Evolutionary conservation across 345 rosid species (phyloP).

Genomic region (Salix koriyanagi): DNA sequence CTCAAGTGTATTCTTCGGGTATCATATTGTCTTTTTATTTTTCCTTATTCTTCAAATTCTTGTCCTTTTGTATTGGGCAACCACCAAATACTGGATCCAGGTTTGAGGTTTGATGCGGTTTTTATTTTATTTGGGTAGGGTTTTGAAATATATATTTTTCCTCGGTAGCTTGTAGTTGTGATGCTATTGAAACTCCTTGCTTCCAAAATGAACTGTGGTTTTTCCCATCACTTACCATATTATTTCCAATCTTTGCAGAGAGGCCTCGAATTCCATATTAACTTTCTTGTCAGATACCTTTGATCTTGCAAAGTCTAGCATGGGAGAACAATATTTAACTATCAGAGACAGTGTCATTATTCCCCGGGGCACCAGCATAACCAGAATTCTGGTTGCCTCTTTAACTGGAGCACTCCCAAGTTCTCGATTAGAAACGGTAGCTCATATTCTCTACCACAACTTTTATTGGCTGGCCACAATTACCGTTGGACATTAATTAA

Average conservation of each 20-base stretch:
- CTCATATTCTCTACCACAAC: not conserved
- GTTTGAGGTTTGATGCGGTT: not conserved
- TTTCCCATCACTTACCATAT: not conserved
- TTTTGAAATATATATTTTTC: not conserved
- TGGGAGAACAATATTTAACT: conserved; percentile 56
- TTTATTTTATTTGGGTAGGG: not conserved
- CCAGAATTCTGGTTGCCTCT: conserved; percentile 81
- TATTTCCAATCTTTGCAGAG: conserved; percentile 45
- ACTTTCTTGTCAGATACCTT: conserved; percentile 83
- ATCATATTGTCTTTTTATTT: not conserved
- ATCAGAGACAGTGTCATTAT: conserved; percentile 64
- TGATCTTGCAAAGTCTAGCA: conserved; percentile 67
- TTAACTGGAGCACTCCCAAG: conserved; percentile 94
- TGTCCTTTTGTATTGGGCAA: not conserved
- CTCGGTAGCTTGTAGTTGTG: not conserved
- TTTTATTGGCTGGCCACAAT: not conserved
- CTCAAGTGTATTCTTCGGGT: not conserved
- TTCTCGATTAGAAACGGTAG: conserved; percentile 87
- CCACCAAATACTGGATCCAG: too few species aligned
- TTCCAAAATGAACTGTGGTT: not conserved
- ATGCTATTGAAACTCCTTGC: not conserved
- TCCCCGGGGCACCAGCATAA: conserved; percentile 78
- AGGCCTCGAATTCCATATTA: conserved; percentile 91
- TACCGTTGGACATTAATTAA: not conserved
- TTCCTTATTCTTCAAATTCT: not conserved